Base-by-base conservation (phyloP, 257 asterid species). In the Cruciata laevipes region DNA sequence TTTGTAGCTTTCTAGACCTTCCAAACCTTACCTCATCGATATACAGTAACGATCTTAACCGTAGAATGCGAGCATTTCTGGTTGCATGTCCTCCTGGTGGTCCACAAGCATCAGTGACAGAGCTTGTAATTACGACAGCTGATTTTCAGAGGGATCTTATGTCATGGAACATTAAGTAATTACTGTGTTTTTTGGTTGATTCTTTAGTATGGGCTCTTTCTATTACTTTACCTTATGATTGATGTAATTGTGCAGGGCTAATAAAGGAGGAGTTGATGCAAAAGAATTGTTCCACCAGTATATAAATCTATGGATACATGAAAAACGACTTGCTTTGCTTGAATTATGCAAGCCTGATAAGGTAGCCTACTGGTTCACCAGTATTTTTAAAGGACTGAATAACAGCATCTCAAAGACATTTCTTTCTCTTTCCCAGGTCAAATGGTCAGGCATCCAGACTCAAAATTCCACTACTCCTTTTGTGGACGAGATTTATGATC, bases 181-280 rank as follows among this genome's bases (percentile, higher is more conserved):
- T 27, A 77, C 66, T 42, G 53, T 24, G 37, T 8, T 25, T 69
- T 51, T 27, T 64, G 57, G 49, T 24, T 56, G 20, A 27, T 66
- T 66, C 3, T 24, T 53, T 49, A 12, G 32, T 60, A 37, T 33
- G 3, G 3, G 24, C 8, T 1, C 27, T 63, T 33, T 53, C 66
- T 30, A 52, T 61, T 58, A 38, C 49, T 63, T 73, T 62, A 58
- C 72, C 61, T 57, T 30, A 17, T 11, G 27, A 75, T 23, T 32
- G 65, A 75, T 25, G 25, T 20, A 49, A 9, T 80, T 79, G 73
- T 83, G 79, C 86, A 93, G 97, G 73, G 79, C 75, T 59, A 79
- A 88, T 67, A 93, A 90, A 86, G 96, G 89, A 3, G 96, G 97
- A 49, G 87, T 93, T 31, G 91, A 90, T 75, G 96, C 97, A 31